Evolutionary conservation across 2,329 filamentous ascomycete species (phyloP).

Genomic region (Catunica adiposa): DNA sequence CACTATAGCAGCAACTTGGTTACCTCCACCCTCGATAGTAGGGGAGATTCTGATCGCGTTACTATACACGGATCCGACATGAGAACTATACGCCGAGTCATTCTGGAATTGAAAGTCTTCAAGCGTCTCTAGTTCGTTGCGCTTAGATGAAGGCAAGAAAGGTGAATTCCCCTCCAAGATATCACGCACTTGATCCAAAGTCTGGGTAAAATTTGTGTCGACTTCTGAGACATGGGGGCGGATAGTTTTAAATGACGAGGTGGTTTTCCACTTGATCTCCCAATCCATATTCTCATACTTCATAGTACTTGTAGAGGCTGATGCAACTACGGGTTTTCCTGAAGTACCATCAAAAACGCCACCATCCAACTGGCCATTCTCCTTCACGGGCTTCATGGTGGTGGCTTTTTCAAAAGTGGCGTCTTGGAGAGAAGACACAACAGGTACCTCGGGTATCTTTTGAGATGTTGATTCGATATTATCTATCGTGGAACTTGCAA

Average conservation of each 20-base stretch:
- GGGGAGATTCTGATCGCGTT: not conserved
- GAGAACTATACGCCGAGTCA: conserved; percentile 6
- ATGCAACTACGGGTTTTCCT: not conserved
- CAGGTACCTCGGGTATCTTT: not conserved
- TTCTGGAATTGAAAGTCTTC: conserved; percentile 12
- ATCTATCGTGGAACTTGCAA: too few species aligned
- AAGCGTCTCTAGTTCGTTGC: conserved; percentile 7
- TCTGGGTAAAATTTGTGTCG: conserved; percentile 1
- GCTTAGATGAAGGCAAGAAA: conserved; percentile 7
- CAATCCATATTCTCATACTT: conserved; percentile 9
- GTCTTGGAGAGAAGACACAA: too few species aligned
- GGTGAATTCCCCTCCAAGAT: conserved; percentile 10
- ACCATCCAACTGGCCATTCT: too few species aligned
- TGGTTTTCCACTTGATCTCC: conserved; percentile 11
- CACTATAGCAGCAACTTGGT: conserved; percentile 2
- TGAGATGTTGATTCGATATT: not conserved
- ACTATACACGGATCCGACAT: not conserved
- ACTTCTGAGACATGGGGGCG: conserved; percentile 1
- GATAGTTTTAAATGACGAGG: conserved; percentile 11
- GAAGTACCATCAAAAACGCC: not conserved
- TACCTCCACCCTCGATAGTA: not conserved
- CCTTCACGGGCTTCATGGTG: too few species aligned
- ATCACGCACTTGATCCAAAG: conserved; percentile 10
- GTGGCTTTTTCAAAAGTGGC: too few species aligned
- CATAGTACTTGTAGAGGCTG: not conserved